Evolutionary conservation across 169 alveolate genomes (phyloP).

Genomic region (Theileria parva): DNA sequence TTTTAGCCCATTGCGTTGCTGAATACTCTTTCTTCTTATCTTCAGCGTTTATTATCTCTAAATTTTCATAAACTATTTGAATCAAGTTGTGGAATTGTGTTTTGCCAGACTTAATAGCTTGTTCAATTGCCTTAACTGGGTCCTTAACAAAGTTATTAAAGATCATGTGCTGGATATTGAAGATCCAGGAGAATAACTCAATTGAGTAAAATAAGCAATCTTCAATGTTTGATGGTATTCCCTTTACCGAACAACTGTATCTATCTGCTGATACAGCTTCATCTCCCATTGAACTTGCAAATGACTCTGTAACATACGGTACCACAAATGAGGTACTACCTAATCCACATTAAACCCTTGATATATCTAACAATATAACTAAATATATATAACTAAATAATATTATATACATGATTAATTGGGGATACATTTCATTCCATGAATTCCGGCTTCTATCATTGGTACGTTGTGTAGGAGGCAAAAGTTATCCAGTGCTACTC

Average conservation of each 20-base stretch:
- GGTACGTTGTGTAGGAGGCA: conserved; percentile 25
- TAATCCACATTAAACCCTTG: background rate
- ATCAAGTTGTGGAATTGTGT: conserved; percentile 24
- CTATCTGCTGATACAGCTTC: conserved; percentile 17
- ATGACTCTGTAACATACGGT: conserved; percentile 58
- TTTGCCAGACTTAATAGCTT: conserved; percentile 10
- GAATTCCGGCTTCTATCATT: conserved; percentile 62
- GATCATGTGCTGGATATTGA: conserved; percentile 36
- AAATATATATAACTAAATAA: background rate
- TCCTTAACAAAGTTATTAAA: conserved; percentile 35
- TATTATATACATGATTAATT: background rate
- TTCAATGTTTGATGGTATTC: conserved; percentile 44
- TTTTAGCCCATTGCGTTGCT: conserved; percentile 21
- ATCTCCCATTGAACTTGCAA: conserved; percentile 27
- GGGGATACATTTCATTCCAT: conserved; percentile 59
- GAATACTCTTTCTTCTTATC: background rate
- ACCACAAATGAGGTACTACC: conserved; percentile 52
- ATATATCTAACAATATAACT: too few species aligned
- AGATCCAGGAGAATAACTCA: conserved; percentile 55
- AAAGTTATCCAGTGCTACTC: conserved; percentile 53
- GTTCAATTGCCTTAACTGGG: conserved; percentile 36
- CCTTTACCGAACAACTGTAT: conserved; percentile 62
- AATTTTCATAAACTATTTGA: conserved; percentile 16
- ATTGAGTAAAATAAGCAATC: conserved; percentile 50
- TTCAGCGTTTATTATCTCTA: background rate